phyloP scores from a whole-genome alignment of 2,329 filamentous ascomycete species.

The Cytospora piceae region DNA sequence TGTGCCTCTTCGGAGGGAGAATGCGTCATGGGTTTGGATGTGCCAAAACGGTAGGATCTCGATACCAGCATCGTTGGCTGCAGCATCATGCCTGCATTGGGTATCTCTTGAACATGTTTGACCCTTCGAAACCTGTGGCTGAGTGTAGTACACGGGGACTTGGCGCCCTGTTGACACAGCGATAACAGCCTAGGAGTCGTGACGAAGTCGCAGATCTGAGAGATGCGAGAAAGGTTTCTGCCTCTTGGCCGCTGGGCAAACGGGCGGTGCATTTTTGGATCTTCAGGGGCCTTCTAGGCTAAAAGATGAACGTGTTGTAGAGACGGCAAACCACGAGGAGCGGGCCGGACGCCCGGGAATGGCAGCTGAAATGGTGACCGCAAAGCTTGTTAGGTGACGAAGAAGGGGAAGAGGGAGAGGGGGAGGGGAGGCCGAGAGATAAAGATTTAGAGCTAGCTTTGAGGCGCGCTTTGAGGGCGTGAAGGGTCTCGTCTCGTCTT shows the following conservation, averaged over 20 bases:
- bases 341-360: neutral
- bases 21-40: constrained; percentile 20
- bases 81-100: constrained; percentile 18
- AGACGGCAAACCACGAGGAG: neutral
- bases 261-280: constrained; percentile 35
- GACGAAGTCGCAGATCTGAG: constrained; percentile 30
- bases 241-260: constrained; percentile 31
- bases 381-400: constrained; percentile 5
- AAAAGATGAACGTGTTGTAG: constrained; percentile 9
- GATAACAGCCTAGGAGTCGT: constrained; percentile 8
- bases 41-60: constrained; percentile 25
- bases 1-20: constrained; percentile 3
- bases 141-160: constrained; percentile 33
- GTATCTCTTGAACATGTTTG: constrained; percentile 18
- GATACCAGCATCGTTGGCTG: constrained; percentile 10
- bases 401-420: constrained; percentile 10
- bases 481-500: constrained; percentile 13
- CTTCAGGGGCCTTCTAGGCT: constrained; percentile 19
- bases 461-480: constrained; percentile 11
- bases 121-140: constrained; percentile 26
- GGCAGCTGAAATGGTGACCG: constrained; percentile 13
- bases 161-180: constrained; percentile 31
- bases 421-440: neutral
- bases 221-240: constrained; percentile 10
- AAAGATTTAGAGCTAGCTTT: constrained; percentile 5